These are phyloP conservation scores for Lentinula sp. DNA, from an alignment of 768 basidiomycete genomes.

Conservation along the genomic window DNA sequence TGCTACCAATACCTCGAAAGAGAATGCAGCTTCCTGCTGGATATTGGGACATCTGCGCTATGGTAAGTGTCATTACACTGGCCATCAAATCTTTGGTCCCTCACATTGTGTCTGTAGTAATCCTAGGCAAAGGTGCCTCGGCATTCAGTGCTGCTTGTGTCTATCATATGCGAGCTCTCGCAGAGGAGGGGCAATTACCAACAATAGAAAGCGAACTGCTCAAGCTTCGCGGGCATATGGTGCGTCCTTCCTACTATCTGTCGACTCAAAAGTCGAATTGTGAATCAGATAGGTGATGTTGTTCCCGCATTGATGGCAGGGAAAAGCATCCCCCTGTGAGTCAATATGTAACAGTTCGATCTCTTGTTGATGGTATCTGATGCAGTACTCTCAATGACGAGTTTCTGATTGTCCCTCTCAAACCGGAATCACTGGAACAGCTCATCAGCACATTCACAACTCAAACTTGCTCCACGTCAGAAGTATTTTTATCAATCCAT, in stretches of 20 bases:
- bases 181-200: not conserved
- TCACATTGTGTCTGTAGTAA: not conserved
- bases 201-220: not conserved
- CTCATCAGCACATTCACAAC: not conserved
- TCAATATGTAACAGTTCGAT: not conserved
- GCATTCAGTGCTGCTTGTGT: not conserved
- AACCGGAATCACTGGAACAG: not conserved
- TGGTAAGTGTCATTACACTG: not conserved
- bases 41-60: not conserved
- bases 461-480: not conserved
- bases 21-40: conserved; percentile 5
- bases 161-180: not conserved
- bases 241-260: not conserved
- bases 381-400: conserved; percentile 1
- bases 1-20: not conserved
- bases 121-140: not conserved
- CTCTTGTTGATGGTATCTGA: not conserved
- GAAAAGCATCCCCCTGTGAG: not conserved
- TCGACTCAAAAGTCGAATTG: not conserved
- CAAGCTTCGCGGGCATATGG: not conserved
- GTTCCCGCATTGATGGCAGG: not conserved
- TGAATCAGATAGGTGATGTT: not conserved
- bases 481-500: not conserved
- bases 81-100: not conserved
- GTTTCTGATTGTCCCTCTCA: not conserved